phyloP scores from a whole-genome alignment of 805 yeast genomes.

The Saturnispora bothae region DNA sequence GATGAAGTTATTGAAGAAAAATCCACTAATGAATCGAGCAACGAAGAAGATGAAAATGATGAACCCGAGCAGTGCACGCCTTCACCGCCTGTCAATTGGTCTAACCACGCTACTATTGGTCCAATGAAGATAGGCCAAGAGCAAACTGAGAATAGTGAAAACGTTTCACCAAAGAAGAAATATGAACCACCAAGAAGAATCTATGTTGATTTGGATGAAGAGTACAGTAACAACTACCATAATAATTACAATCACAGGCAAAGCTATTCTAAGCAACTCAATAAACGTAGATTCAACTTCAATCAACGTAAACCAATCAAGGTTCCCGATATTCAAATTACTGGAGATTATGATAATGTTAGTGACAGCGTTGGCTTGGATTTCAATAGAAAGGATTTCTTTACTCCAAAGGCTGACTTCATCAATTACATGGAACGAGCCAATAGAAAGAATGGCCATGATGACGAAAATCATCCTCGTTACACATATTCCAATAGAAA shows the following conservation, averaged over 20 bases:
- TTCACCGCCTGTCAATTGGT: not conserved
- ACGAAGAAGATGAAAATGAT: not conserved
- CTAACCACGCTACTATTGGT: conserved; percentile 2
- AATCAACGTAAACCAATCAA: conserved; percentile 23
- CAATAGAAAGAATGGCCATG: conserved; percentile 24
- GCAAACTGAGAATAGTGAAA: not conserved
- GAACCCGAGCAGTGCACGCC: not conserved
- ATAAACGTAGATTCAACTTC: conserved; percentile 11
- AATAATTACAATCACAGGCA: not conserved
- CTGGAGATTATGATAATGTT: conserved; percentile 8
- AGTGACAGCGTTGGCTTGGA: conserved; percentile 15
- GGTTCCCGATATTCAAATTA: conserved; percentile 19
- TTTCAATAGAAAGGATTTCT: conserved; percentile 60
- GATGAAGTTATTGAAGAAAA: conserved; percentile 12
- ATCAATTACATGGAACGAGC: conserved; percentile 62
- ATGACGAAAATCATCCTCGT: conserved; percentile 2
- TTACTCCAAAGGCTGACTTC: conserved; percentile 68
- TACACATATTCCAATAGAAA: conserved; percentile 7
- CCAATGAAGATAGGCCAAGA: conserved; percentile 2
- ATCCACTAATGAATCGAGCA: not conserved
- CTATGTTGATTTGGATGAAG: conserved; percentile 7
- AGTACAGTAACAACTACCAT: not conserved
- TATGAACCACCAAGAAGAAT: conserved; percentile 12
- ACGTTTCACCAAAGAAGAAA: conserved; percentile 6
- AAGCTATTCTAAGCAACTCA: no score